Conservation (phyloP, 176 grass and related monocot species). For the Oryza meridionalis region DNA sequence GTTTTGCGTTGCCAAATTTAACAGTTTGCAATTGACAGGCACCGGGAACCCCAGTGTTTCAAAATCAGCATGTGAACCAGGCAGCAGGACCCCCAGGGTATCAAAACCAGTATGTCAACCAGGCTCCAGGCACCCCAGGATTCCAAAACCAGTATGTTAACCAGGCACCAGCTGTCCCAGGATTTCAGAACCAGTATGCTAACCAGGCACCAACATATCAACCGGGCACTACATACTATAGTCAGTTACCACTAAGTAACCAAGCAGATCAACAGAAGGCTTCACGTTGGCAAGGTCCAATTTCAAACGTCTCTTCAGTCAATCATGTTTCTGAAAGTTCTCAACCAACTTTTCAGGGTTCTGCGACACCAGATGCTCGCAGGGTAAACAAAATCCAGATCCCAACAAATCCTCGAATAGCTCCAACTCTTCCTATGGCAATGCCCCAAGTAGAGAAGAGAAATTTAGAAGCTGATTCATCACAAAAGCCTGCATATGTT, state of each 20-base stretch:
- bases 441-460: slow-evolving; percentile 46
- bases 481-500: slow-evolving; percentile 70
- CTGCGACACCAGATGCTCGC: slow-evolving; percentile 33
- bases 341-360: slow-evolving; percentile 42
- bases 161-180: slow-evolving; percentile 1
- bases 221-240: slow-evolving; percentile 43
- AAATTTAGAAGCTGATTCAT: slow-evolving; percentile 47
- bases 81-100: slow-evolving; percentile 30
- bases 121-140: neutral
- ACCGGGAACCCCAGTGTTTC: neutral
- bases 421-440: slow-evolving; percentile 51
- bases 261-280: slow-evolving; percentile 59
- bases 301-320: slow-evolving; percentile 52
- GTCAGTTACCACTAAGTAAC: slow-evolving; percentile 48
- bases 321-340: slow-evolving; percentile 49
- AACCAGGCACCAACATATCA: slow-evolving; percentile 49
- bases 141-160: slow-evolving; percentile 44
- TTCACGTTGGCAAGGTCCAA: slow-evolving; percentile 57
- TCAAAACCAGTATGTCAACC: slow-evolving; percentile 27
- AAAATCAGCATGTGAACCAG: slow-evolving; percentile 26
- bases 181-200: slow-evolving; percentile 34
- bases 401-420: slow-evolving; percentile 81
- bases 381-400: slow-evolving; percentile 78
- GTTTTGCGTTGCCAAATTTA: slow-evolving; percentile 24
- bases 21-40: slow-evolving; percentile 37